Evolutionary conservation across 2,329 filamentous ascomycete species (phyloP).

Genomic region (Dactylellina haptotyla): DNA sequence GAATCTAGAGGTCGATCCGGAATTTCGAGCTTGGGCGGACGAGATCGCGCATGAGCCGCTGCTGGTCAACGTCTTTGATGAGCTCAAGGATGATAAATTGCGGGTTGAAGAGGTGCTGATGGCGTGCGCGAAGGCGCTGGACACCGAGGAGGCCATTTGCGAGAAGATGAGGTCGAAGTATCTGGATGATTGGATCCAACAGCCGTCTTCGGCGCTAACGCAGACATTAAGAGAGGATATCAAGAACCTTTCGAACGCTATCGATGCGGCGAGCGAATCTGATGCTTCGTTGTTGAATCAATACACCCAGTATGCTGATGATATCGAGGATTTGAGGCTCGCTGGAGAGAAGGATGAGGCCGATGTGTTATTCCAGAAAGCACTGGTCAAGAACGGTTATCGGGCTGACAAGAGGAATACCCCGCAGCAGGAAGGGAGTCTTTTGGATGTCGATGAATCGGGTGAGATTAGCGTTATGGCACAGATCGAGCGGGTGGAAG

Average conservation of each 20-base stretch:
- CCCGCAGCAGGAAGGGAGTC: conserved; percentile 72
- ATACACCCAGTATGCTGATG: conserved; percentile 82
- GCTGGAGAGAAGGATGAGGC: conserved; percentile 73
- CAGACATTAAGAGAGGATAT: conserved; percentile 88
- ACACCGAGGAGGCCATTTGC: conserved; percentile 97
- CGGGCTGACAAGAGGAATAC: conserved; percentile 68
- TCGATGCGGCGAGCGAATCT: conserved; percentile 88
- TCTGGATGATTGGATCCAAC: conserved; percentile 93
- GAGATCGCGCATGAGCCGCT: conserved; percentile 81
- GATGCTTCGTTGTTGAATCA: conserved; percentile 85
- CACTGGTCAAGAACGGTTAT: conserved; percentile 79
- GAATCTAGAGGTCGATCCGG: conserved; percentile 81
- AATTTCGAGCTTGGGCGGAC: conserved; percentile 93
- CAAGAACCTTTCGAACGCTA: conserved; percentile 83
- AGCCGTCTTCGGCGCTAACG: conserved; percentile 89
- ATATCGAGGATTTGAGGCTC: conserved; percentile 94
- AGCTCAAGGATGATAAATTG: conserved; percentile 79
- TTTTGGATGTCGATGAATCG: conserved; percentile 48
- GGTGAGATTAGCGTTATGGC: conserved; percentile 77
- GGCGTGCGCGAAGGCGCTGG: conserved; percentile 83
- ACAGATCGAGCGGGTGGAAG: conserved; percentile 88
- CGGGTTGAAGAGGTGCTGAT: conserved; percentile 78
- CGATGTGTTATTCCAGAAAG: conserved; percentile 78
- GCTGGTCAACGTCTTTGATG: conserved; percentile 81
- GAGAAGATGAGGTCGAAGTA: conserved; percentile 99